Conservation (phyloP, 176 grass and related monocot genomes). For the Oryza glaberrima region DNA sequence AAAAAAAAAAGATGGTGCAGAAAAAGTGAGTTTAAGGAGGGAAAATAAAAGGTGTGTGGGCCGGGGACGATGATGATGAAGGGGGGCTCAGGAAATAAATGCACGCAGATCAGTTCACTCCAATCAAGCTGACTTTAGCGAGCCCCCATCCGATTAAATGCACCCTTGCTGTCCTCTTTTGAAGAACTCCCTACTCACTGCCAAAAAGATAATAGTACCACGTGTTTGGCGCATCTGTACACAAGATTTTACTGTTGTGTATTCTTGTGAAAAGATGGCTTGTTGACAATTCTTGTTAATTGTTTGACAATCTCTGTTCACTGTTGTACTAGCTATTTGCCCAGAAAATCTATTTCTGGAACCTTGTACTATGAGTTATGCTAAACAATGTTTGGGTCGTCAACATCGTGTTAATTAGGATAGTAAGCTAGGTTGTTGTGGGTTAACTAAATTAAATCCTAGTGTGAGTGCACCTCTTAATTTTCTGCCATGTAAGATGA, state of each 20-base stretch:
- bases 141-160: constrained; percentile 61
- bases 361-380: background rate
- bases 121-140: constrained; percentile 66
- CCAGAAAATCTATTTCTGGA: background rate
- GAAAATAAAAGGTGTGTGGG: background rate
- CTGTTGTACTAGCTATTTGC: background rate
- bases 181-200: constrained; percentile 35
- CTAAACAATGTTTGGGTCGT: constrained; percentile 11
- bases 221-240: background rate
- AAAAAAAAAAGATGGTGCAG: no score
- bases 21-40: background rate
- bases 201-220: background rate
- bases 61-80: background rate
- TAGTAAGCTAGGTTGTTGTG: constrained; percentile 48
- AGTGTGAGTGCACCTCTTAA: background rate
- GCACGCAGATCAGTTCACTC: constrained; percentile 37
- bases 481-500: background rate
- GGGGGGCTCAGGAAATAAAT: constrained; percentile 38
- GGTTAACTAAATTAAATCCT: constrained; percentile 34
- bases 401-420: constrained; percentile 30
- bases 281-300: background rate
- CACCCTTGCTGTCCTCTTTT: constrained; percentile 58
- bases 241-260: background rate
- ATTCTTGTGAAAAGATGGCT: background rate
- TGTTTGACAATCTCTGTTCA: background rate